These are phyloP conservation scores for Eucalyptus caleyi DNA, from an alignment of 345 rosid species.

Conservation along the genomic window DNA sequence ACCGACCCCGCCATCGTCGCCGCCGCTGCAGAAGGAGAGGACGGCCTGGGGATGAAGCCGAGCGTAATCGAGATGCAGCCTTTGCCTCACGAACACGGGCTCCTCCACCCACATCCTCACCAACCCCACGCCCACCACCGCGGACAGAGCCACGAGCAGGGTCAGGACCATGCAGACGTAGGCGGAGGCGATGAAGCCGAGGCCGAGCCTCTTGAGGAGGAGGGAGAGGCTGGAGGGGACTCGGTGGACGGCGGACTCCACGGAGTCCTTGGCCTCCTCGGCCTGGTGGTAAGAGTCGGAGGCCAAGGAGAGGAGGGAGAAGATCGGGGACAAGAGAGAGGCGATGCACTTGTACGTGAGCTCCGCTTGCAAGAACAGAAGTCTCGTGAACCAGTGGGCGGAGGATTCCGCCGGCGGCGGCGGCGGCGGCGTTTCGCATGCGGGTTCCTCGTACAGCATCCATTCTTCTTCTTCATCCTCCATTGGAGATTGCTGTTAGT, in stretches of 20 bases:
- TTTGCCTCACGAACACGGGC: constrained; percentile 49
- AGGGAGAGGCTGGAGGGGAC: constrained; percentile 6
- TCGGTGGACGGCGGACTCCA: constrained; percentile 23
- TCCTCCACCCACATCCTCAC: constrained; percentile 52
- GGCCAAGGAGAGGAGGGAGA: constrained; percentile 2
- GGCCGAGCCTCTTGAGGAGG: constrained; percentile 21
- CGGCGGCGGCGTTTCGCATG: background rate
- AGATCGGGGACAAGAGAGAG: constrained; percentile 39
- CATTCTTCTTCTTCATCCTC: background rate
- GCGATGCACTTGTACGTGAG: constrained; percentile 32
- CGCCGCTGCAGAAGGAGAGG: constrained; percentile 5
- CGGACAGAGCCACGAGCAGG: constrained; percentile 29
- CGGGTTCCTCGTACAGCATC: background rate
- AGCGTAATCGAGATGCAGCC: constrained; percentile 58
- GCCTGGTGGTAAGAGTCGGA: constrained; percentile 43
- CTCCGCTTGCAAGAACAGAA: constrained; percentile 37
- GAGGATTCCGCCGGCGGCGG: background rate
- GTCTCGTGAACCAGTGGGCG: constrained; percentile 17
- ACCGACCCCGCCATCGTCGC: background rate
- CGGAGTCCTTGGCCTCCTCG: constrained; percentile 6
- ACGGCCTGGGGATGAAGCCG: constrained; percentile 44
- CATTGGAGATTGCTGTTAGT: background rate
- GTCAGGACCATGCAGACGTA: constrained; percentile 34
- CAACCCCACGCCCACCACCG: constrained; percentile 33
- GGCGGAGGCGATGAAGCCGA: constrained; percentile 47